A percentile compares a stretch with the other conserved stretches of the same genome.
Conservation (phyloP, 768 basidiomycete species). For the Mycena filopes region DNA sequence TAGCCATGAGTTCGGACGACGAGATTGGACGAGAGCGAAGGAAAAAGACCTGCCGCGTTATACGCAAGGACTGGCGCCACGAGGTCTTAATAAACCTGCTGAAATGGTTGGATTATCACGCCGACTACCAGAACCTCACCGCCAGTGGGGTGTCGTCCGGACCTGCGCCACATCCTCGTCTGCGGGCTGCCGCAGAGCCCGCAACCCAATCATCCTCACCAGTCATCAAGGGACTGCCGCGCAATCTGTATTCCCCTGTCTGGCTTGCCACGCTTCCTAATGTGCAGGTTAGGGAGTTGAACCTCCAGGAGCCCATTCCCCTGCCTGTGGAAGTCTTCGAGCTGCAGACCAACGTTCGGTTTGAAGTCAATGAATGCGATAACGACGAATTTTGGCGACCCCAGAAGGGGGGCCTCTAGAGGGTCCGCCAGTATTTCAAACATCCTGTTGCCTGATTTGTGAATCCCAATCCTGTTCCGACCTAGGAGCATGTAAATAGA, state of each 20-base stretch:
- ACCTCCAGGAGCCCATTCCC: neutral
- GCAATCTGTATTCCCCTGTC: neutral
- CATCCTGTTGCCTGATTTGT: too few relatives aligned
- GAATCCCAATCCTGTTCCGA: too few relatives aligned
- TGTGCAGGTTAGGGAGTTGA: neutral
- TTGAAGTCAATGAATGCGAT: neutral
- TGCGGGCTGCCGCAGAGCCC: neutral
- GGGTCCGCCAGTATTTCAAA: too few relatives aligned
- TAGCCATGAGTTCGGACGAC: conserved; percentile 2
- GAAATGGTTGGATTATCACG: conserved; percentile 8
- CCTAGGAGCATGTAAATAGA: too few relatives aligned
- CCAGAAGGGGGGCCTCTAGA: too few relatives aligned
- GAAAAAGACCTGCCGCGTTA: neutral
- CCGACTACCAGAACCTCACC: neutral
- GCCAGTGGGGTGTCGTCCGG: conserved; percentile 1
- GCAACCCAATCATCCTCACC: neutral
- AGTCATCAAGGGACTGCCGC: neutral
- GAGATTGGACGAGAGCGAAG: neutral
- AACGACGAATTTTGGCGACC: neutral
- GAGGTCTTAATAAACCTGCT: neutral
- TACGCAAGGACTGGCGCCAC: conserved; percentile 6
- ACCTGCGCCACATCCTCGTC: neutral
- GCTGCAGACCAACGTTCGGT: neutral
- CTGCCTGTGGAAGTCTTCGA: neutral
- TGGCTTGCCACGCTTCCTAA: neutral